Base-by-base conservation (phyloP, 495 filamentous ascomycete species). In the Penicillium desertorum region DNA sequence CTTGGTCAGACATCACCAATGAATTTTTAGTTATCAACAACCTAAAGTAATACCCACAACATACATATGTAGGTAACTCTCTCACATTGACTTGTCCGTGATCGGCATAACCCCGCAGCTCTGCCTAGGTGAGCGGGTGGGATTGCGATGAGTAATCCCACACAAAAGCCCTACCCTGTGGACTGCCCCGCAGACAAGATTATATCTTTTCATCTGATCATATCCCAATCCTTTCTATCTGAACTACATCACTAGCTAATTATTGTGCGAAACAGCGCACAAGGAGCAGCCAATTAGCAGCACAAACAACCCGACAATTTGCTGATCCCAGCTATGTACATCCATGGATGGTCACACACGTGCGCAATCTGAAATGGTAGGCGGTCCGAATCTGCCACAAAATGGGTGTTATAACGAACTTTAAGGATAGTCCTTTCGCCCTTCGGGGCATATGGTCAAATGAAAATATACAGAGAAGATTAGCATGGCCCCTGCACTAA, bases 401-500 rank as follows among this genome's bases (percentile, higher is more conserved):
- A 34, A 14, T 0, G 5, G 20, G 12, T 43, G 25, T 68, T 71
- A 75, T 74, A 68, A 45, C 2, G 39, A 57, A 68, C 34, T 58
- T 56, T 55, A 62, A 62, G 20, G 41, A n/a, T 9, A 4, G 0
- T 11, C 7, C 55, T 48, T 30, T 59, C 63, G 83, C 83, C 83
- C 84, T 86, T 80, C 58, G 61, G 83, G 86, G 84, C 86, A 89
- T 86, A 85, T 88, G 86, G 85, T 88, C 85, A 88, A 87, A 86
- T 86, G 81, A 81, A 86, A 83, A 81, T 81, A 87, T 85, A 86
- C 83, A 90, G 86, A 92, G 88, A 92, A 91, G 87, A 92, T 92
- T 96, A 96, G 92, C 92, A 96, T 96, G 90, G 92, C 92, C 92
- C 92, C 92, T 97, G 92, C 91, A 96, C 91, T 95, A 96, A 96